A percentile compares a stretch with the other conserved stretches of the same genome.
phyloP scores from a whole-genome alignment of 2,329 filamentous ascomycete species.

The Aspergillus glaucus region DNA sequence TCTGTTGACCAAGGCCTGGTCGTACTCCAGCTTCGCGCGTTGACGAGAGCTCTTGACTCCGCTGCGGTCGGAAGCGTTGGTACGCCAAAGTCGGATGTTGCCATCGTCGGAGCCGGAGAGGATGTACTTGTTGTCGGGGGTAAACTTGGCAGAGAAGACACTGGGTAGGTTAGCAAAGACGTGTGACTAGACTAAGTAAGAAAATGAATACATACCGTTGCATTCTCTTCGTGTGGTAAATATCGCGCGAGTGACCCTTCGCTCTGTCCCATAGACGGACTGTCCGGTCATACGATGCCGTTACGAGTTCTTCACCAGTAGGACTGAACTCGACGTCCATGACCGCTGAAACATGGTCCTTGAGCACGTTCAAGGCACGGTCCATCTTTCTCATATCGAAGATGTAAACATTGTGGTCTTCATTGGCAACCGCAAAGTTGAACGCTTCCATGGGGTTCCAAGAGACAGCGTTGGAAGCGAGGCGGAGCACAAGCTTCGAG shows the following conservation, averaged over 20 bases:
- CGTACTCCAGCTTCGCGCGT: constrained; percentile 84
- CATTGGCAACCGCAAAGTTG: constrained; percentile 87
- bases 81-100: constrained; percentile 83
- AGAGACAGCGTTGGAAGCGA: constrained; percentile 74
- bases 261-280: constrained; percentile 77
- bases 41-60: constrained; percentile 82
- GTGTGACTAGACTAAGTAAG: neutral
- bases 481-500: constrained; percentile 70
- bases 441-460: constrained; percentile 98
- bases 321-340: constrained; percentile 97
- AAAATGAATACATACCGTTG: constrained; percentile 49
- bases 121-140: constrained; percentile 82
- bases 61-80: constrained; percentile 73
- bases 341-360: constrained; percentile 83
- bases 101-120: constrained; percentile 91
- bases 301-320: constrained; percentile 88
- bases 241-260: constrained; percentile 77
- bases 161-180: constrained; percentile 32
- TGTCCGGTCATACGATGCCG: constrained; percentile 81
- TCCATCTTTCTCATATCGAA: constrained; percentile 93
- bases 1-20: constrained; percentile 71
- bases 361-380: constrained; percentile 79
- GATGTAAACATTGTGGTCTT: constrained; percentile 88
- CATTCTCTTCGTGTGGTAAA: constrained; percentile 98
- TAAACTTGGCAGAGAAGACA: constrained; percentile 78